These are phyloP conservation scores for Goffeauzyma gilvescens DNA, from an alignment of 768 basidiomycete species.

Conservation along the genomic window DNA sequence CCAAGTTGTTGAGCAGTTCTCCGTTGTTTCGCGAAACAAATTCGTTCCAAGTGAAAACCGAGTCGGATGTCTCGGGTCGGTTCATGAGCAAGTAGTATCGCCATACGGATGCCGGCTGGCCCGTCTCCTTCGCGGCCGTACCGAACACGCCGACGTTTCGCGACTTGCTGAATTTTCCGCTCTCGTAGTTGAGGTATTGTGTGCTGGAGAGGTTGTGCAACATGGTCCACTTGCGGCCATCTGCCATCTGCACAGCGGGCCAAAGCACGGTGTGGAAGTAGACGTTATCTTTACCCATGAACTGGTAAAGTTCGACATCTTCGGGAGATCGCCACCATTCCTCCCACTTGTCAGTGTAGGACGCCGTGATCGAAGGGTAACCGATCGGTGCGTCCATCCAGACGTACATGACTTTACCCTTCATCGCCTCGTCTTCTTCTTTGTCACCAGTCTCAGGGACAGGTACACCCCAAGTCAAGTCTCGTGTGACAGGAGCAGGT, in stretches of 20 bases:
- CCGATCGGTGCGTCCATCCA: constrained; percentile 95
- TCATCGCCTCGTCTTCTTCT: constrained; percentile 65
- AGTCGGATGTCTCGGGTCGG: constrained; percentile 79
- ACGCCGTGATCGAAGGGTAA: constrained; percentile 91
- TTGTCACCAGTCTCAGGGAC: constrained; percentile 51
- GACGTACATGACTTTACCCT: constrained; percentile 68
- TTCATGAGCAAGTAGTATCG: constrained; percentile 84
- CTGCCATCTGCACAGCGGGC: constrained; percentile 73
- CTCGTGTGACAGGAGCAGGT: constrained; percentile 79
- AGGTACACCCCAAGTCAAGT: constrained; percentile 88
- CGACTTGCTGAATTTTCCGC: constrained; percentile 96
- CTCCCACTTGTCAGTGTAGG: constrained; percentile 84
- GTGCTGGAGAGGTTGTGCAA: constrained; percentile 88
- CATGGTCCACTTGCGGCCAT: constrained; percentile 80
- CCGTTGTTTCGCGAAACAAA: constrained; percentile 87
- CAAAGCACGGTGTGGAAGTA: constrained; percentile 96
- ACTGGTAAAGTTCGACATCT: constrained; percentile 81
- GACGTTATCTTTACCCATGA: constrained; percentile 98
- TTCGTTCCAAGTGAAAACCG: constrained; percentile 91
- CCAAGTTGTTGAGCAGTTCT: constrained; percentile 85
- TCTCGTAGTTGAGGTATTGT: constrained; percentile 98
- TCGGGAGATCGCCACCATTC: constrained; percentile 91
- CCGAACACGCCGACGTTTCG: constrained; percentile 93
- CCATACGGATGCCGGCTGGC: constrained; percentile 87
- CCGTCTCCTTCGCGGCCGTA: constrained; percentile 78